Evolutionary conservation across 1,284 basidiomycete genomes (phyloP), one percentile per base, ranked within the genome.

Genomic region (Moesziomyces sp.): DNA sequence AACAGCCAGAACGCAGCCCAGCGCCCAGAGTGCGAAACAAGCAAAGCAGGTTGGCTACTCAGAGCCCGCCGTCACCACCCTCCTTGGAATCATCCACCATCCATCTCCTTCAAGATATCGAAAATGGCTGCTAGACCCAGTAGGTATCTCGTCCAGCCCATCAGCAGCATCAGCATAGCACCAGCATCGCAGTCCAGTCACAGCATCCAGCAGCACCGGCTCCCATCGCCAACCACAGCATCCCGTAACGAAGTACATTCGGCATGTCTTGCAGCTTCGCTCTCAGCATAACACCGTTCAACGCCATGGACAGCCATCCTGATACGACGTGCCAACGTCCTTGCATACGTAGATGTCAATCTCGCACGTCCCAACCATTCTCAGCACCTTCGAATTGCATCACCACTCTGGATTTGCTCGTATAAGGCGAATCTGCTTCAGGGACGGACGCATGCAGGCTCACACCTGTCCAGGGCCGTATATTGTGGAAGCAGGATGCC

Each of bases 41-140:
- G n/a, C 21, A 14, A 46, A 46, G 44, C 44, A 51, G 49, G 38
- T 58, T 54, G 66, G 60, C 60, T 69, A 69, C 52, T 63, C 66
- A 52, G 56, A 60, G 70, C 65, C 53, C 61, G 70, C 35, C 60
- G 61, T 51, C 60, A 57, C 46, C 68, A 64, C 65, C 64, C 74
- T 75, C 68, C 73, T 61, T 60, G 63, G 54, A 66, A 30, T 65
- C 62, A 64, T 73, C 61, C 74, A 65, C 66, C 69, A 69, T 57
- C 69, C 74, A 72, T 76, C 46, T 30, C 54, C 71, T 69, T 74
- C 74, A 77, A 77, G 71, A 71, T 62, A 70, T 62, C 73, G 64
- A 77, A 69, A 74, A 77, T 77, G 75, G 75, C 75, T 74, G 71
- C 75, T 74, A 67, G 75, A 77, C 75, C 75, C 57, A 77, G 75